Evolutionary conservation across 2,329 filamentous ascomycete genomes (phyloP), one percentile per base, ranked within the genome.

Genomic region (Aspergillus calidoustus): DNA sequence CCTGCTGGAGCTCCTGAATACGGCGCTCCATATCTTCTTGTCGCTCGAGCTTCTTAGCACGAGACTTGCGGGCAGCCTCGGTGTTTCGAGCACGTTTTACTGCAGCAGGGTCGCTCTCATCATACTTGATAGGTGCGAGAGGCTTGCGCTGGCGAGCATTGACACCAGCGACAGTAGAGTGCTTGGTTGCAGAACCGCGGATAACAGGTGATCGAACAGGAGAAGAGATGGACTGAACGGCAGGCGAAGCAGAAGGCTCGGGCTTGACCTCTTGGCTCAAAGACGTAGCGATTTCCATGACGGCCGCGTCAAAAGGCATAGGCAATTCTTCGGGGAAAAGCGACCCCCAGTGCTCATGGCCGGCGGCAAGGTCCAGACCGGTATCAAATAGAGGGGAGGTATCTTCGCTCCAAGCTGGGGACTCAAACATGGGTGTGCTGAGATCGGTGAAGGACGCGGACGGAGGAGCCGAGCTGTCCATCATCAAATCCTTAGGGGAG

Each of bases 31-130:
- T 83, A 61, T 88, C 86, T 59, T 91, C 88, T 64, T 94, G 83
- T 69, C 89, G 86, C 74, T 90, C 84, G 60, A 91, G 88, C 82
- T 97, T 97, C 68, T 92, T 89, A 72, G 92, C 89, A 56, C 94
- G 89, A 62, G 93, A 97, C 81, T 97, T 97, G 68, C 94, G 92
- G 71, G 94, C 94, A 19, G 94, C 94, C 76, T 96, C 86, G 8
- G 93, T 96, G 77, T 97, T 98, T 68, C 93, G 90, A 54, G 93
- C 93, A 76, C 94, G 91, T 88, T 97, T 97, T 84, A 93, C 86
- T 22, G 92, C 92, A n/a, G 90, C 76, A 9, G 85, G 86, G 72
- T 97, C 93, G 47, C 70, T 80, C 0, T 88, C 86, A 69, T 97
- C 91, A 43, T 93, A 86, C 63, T 90, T 81, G 74, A 97, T 93